A percentile compares a stretch with the other conserved stretches of the same genome.
Evolutionary conservation across 2,329 filamentous ascomycete species (phyloP).

Genomic region (Fusarium albosuccineum): DNA sequence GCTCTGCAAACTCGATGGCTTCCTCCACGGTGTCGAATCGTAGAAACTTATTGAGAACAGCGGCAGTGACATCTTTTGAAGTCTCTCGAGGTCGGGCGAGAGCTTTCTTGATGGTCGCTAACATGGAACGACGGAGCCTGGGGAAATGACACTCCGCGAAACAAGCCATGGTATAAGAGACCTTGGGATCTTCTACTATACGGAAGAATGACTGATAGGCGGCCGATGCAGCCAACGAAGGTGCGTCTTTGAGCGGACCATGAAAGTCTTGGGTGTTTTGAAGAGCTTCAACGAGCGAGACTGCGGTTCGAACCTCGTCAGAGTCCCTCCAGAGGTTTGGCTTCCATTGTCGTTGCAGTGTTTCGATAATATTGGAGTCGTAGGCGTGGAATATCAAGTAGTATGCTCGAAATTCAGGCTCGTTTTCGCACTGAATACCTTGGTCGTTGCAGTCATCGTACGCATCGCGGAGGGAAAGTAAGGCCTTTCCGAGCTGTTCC

Average conservation of each 20-base stretch:
- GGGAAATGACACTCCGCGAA: conserved; percentile 77
- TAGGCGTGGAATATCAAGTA: conserved; percentile 73
- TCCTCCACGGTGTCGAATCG: conserved; percentile 77
- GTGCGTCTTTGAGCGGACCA: conserved; percentile 67
- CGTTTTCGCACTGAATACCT: conserved; percentile 70
- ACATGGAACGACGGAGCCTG: conserved; percentile 68
- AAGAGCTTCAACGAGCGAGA: conserved; percentile 70
- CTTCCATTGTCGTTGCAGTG: conserved; percentile 69
- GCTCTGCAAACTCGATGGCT: conserved; percentile 73
- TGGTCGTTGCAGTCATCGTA: conserved; percentile 75
- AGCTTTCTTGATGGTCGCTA: conserved; percentile 67
- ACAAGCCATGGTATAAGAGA: conserved; percentile 78
- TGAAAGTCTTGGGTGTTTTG: conserved; percentile 70
- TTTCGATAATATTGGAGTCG: conserved; percentile 67
- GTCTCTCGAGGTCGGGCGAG: conserved; percentile 69
- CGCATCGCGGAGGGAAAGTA: conserved; percentile 74
- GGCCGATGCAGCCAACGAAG: conserved; percentile 63
- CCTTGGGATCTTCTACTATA: conserved; percentile 66
- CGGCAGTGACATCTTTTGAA: conserved; percentile 71
- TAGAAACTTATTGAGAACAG: conserved; percentile 68
- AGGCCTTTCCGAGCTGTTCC: conserved; percentile 74
- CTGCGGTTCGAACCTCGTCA: conserved; percentile 71
- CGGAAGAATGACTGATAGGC: conserved; percentile 69
- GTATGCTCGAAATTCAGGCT: conserved; percentile 75
- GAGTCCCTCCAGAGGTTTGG: conserved; percentile 66